Conservation (phyloP, 306 rosid genomes). For the Sesbania bispinosa region DNA sequence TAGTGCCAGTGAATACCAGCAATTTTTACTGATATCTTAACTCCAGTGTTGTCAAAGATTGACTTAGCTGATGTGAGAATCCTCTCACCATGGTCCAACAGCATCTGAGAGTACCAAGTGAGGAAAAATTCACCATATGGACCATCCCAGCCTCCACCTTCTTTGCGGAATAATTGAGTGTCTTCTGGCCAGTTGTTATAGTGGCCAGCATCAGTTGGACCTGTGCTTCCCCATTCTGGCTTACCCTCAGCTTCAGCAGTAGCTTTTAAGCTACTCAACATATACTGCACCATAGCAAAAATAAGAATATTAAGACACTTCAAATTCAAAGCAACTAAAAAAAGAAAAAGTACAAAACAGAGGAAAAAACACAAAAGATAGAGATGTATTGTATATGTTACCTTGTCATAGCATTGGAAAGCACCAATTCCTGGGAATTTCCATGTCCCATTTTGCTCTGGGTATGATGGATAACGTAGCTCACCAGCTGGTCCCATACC, state of each 20-base stretch:
- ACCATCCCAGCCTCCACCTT: slow-evolving; percentile 84
- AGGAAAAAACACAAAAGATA: neutral
- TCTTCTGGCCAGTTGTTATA: slow-evolving; percentile 99
- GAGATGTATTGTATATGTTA: too few species aligned
- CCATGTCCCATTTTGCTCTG: slow-evolving; percentile 93
- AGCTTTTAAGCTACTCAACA: slow-evolving; percentile 77
- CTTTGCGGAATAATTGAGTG: slow-evolving; percentile 71
- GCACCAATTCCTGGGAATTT: slow-evolving; percentile 94
- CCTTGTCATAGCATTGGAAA: slow-evolving; percentile 97
- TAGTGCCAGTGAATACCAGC: slow-evolving; percentile 99
- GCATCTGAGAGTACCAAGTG: slow-evolving; percentile 86
- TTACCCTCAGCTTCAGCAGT: slow-evolving; percentile 74
- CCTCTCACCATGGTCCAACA: slow-evolving; percentile 85
- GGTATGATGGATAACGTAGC: slow-evolving; percentile 94
- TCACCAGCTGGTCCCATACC: slow-evolving; percentile 99
- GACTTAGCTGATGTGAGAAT: slow-evolving; percentile 71
- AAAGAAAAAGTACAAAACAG: neutral
- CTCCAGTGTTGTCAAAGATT: slow-evolving; percentile 46
- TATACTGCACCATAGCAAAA: slow-evolving; percentile 52
- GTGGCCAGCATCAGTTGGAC: slow-evolving; percentile 95
- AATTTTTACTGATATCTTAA: slow-evolving; percentile 81
- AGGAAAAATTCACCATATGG: slow-evolving; percentile 84
- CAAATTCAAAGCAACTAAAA: neutral
- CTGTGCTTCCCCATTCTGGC: slow-evolving; percentile 88
- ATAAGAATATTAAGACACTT: slow-evolving; percentile 1